Percentiles rank a stretch among this genome's conserved stretches.
Conservation (phyloP, 1,284 basidiomycete species). For the Cryptococcus neoformans region DNA sequence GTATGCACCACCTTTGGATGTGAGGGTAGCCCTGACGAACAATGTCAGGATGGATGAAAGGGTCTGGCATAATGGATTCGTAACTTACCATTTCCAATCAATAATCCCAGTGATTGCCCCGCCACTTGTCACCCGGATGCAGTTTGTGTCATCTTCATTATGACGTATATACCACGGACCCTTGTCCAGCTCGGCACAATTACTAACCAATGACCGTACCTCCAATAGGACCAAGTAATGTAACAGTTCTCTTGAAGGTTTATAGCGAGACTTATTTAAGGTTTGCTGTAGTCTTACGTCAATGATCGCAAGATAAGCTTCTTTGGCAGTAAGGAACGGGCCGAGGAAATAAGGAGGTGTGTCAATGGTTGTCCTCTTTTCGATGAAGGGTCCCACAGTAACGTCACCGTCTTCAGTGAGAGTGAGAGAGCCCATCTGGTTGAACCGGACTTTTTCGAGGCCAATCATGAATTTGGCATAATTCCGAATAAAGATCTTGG, state of each 20-base stretch:
- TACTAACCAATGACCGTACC: neutral
- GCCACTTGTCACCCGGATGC: conserved; percentile 1
- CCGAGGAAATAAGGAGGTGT: conserved; percentile 9
- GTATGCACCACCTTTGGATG: conserved; percentile 11
- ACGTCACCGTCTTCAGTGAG: conserved; percentile 2
- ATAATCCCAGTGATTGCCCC: conserved; percentile 7
- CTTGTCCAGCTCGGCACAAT: conserved; percentile 9
- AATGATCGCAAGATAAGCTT: conserved; percentile 11
- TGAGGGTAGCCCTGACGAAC: conserved; percentile 5
- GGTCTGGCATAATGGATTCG: neutral
- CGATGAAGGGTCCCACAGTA: conserved; percentile 9
- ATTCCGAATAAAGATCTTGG: neutral
- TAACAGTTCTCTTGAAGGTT: conserved; percentile 1
- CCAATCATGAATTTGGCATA: conserved; percentile 7
- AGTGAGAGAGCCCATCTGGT: conserved; percentile 4
- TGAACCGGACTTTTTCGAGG: conserved; percentile 8
- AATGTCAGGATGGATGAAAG: neutral
- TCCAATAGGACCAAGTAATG: conserved; percentile 10
- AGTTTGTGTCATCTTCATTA: conserved; percentile 8
- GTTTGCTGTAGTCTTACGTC: conserved; percentile 5
- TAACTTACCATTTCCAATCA: conserved; percentile 16
- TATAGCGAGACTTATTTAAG: neutral
- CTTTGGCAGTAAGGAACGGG: conserved; percentile 8
- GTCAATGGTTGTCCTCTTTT: neutral
- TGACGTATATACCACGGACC: conserved; percentile 36